phyloP scores from a whole-genome alignment of 208 protist species.

The Naegleria lovaniensis region DNA sequence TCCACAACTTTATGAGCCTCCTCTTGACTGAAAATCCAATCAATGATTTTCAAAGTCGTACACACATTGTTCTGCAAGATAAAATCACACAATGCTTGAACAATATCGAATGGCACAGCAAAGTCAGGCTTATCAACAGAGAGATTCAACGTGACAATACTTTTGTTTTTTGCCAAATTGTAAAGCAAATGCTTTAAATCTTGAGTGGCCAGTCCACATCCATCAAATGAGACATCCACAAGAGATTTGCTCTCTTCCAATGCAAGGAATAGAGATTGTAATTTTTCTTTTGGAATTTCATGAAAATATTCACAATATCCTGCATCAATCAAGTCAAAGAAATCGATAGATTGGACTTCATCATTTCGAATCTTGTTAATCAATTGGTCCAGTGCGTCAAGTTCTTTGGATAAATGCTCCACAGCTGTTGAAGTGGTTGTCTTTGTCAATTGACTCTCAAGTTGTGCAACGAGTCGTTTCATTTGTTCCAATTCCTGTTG shows the following conservation, averaged over 20 bases:
- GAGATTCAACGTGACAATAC: not conserved
- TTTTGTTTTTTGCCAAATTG: not conserved
- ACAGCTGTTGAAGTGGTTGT: no score
- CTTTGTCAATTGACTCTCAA: no score
- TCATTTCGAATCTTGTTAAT: not conserved
- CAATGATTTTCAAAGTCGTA: not conserved
- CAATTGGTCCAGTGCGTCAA: not conserved
- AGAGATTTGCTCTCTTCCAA: not conserved
- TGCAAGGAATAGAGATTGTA: not conserved
- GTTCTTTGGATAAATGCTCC: not conserved
- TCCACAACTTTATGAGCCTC: no score
- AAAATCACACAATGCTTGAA: not conserved
- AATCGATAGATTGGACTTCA: not conserved
- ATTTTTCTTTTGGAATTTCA: not conserved
- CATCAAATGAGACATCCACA: not conserved
- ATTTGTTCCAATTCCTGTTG: no score
- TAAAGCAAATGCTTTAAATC: not conserved
- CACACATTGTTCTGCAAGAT: not conserved
- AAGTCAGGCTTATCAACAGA: not conserved
- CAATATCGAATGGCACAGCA: no score
- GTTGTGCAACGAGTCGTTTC: no score
- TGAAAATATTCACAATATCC: not conserved
- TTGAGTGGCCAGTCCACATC: not conserved
- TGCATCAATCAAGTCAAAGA: not conserved
- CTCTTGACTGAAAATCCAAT: not conserved